Percentiles rank a stretch among this genome's conserved stretches.
These are phyloP conservation scores for Carex scoparia DNA, from an alignment of 176 grass and related monocot genomes.

Conservation along the genomic window DNA sequence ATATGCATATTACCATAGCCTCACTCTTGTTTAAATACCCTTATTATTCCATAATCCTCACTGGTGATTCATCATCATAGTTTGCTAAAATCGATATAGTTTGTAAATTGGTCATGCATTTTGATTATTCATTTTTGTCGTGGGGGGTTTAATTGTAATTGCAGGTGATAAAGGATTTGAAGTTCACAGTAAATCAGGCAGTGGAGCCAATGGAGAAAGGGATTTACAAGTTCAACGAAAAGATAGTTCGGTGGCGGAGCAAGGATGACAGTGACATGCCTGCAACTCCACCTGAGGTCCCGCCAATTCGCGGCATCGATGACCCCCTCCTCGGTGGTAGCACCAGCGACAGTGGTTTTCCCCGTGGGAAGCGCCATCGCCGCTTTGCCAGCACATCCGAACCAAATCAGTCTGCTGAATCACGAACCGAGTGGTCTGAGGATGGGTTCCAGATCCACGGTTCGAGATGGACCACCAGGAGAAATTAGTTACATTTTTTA, in stretches of 20 bases:
- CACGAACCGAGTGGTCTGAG: neutral
- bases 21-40: too few species aligned
- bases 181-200: slow-evolving; percentile 85
- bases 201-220: slow-evolving; percentile 84
- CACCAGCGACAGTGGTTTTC: slow-evolving; percentile 54
- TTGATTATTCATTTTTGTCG: neutral
- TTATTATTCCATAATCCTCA: too few species aligned
- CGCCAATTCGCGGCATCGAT: slow-evolving; percentile 66
- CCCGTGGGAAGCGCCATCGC: slow-evolving; percentile 50
- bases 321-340: slow-evolving; percentile 74
- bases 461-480: slow-evolving; percentile 21
- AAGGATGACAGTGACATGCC: slow-evolving; percentile 80
- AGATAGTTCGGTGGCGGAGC: slow-evolving; percentile 42
- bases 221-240: slow-evolving; percentile 67
- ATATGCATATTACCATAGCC: too few species aligned
- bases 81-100: neutral
- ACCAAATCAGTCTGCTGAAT: slow-evolving; percentile 4
- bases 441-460: slow-evolving; percentile 25
- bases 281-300: slow-evolving; percentile 37
- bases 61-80: neutral
- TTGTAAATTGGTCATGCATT: neutral
- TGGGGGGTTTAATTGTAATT: slow-evolving; percentile 16
- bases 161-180: slow-evolving; percentile 96
- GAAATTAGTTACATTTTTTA: neutral
- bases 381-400: slow-evolving; percentile 29